Evolutionary conservation across 148 eudicot species (phyloP).

Genomic region (Camellia sinensis): DNA sequence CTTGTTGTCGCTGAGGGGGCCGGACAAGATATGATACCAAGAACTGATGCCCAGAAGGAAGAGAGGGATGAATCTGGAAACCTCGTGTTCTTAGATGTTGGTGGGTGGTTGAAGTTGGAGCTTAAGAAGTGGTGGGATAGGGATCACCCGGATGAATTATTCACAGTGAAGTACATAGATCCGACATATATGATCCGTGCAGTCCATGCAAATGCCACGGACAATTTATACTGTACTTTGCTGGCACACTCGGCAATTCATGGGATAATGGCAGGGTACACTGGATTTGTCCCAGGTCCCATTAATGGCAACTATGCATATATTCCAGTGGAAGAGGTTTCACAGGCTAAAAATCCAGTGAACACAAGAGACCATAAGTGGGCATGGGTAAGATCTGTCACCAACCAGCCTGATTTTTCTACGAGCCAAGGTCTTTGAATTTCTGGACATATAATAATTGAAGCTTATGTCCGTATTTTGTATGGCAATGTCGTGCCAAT

Average conservation of each 20-base stretch:
- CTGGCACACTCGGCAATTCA: constrained; percentile 76
- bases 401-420: constrained; percentile 68
- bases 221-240: constrained; percentile 63
- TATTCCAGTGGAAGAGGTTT: constrained; percentile 65
- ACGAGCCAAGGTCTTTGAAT: constrained; percentile 9
- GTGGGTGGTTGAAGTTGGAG: constrained; percentile 67
- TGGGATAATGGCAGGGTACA: constrained; percentile 75
- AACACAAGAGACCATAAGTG: constrained; percentile 57
- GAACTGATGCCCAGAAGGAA: constrained; percentile 35
- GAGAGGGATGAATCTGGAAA: constrained; percentile 73
- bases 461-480: too few relatives aligned
- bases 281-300: constrained; percentile 65
- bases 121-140: constrained; percentile 66
- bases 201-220: constrained; percentile 67
- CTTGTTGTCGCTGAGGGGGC: constrained; percentile 80
- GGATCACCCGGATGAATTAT: constrained; percentile 47
- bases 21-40: constrained; percentile 65
- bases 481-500: too few relatives aligned
- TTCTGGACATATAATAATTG: neutral
- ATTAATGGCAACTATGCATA: constrained; percentile 65
- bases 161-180: constrained; percentile 73
- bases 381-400: constrained; percentile 82
- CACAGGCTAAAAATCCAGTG: constrained; percentile 49
- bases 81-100: constrained; percentile 61
- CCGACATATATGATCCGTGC: constrained; percentile 83